A percentile compares a stretch with the other conserved stretches of the same genome.
These are phyloP conservation scores for Aureobasidium melanogenum DNA, from an alignment of 2,329 filamentous ascomycete species.

Conservation along the genomic window DNA sequence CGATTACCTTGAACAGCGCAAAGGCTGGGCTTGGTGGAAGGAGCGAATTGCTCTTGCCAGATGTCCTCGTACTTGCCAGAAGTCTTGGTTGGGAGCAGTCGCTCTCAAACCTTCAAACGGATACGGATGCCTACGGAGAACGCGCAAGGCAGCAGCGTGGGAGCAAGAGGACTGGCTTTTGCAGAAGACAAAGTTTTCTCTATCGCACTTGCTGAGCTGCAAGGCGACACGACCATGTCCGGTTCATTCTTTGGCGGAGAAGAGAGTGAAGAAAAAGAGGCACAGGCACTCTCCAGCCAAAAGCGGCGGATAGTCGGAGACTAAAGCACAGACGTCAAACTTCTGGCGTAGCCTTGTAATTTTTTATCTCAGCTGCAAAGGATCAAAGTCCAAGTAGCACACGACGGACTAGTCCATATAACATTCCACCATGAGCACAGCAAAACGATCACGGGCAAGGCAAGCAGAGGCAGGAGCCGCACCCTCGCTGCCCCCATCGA, in stretches of 20 bases:
- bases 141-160: background rate
- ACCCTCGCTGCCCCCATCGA: conserved; percentile 22
- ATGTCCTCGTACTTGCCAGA: background rate
- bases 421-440: conserved; percentile 23
- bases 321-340: background rate
- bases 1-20: background rate
- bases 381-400: background rate
- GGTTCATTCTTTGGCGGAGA: background rate
- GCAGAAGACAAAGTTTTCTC: background rate
- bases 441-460: conserved; percentile 24
- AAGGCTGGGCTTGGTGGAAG: background rate
- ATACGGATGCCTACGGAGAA: background rate
- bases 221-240: background rate
- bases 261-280: background rate
- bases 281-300: background rate
- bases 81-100: conserved; percentile 5
- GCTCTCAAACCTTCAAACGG: background rate
- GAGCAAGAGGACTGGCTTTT: background rate
- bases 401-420: background rate
- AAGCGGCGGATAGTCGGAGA: conserved; percentile 4
- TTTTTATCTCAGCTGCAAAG: background rate
- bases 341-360: conserved; percentile 2
- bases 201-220: background rate
- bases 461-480: conserved; percentile 21
- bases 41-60: background rate